Evolutionary conservation across 148 eudicot genomes (phyloP), one percentile per base, ranked within the genome.

Genomic region (Nyssa sinensis): DNA sequence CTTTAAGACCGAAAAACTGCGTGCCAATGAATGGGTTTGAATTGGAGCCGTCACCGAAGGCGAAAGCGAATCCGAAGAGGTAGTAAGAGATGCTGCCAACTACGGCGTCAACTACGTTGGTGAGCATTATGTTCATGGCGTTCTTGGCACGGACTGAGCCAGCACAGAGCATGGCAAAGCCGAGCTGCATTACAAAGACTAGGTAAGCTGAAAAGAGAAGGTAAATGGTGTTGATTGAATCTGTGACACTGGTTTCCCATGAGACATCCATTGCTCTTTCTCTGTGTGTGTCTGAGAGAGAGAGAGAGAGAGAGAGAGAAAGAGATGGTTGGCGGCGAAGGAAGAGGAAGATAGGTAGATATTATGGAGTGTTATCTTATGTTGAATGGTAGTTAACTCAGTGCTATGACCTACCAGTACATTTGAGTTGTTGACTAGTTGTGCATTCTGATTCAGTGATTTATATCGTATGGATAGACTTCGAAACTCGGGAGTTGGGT

Each of bases 111-210:
- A 91, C 93, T 0, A 91, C 93, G 41, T 91, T 91, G 21, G 96
- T 89, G 62, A 91, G 89, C 89, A 91, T 80, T 16, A 89, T 91
- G 83, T 91, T 91, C 87, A 84, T 76, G 71, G 96, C 93, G 49
- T 91, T 91, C 82, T 91, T 91, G 78, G 96, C 96, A 41, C 91
- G 85, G 57, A 90, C 94, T 0, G 91, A 89, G 79, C 94, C 94
- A 2, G 96, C 96, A 67, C 96, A 91, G 0, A 91, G 84, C 96
- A 91, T 89, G 62, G 96, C 96, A 66, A 91, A 89, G 7, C 96
- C 93, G 23, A 91, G 88, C 75, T 91, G 96, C 96, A 88, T 91
- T 28, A 87, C 84, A 41, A 88, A 89, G 7, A 91, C 91, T 8
- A 89, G 77, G 80, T 88, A 91, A 14, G 91, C 96, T 0, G 96